Evolutionary conservation across 306 rosid species (phyloP).

Genomic region (Castanopsis chinensis): DNA sequence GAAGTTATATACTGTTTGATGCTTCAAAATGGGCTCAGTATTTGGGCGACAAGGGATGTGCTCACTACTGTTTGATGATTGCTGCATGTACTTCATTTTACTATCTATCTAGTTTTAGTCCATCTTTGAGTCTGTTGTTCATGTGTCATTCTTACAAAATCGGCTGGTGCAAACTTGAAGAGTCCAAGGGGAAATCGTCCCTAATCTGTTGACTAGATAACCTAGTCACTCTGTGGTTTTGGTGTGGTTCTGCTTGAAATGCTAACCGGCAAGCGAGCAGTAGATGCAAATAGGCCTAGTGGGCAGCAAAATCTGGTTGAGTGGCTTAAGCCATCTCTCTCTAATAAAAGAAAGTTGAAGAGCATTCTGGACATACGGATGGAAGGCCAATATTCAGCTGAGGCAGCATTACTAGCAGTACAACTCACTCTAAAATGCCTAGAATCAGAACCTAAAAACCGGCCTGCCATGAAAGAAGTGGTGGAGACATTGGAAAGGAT

Average conservation of each 20-base stretch:
- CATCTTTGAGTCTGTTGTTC: background rate
- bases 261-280: conserved; percentile 63
- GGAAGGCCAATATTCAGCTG: conserved; percentile 69
- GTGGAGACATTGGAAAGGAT: conserved; percentile 52
- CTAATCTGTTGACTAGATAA: background rate
- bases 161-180: background rate
- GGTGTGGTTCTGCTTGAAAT: conserved; percentile 89
- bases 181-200: background rate
- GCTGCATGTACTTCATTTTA: background rate
- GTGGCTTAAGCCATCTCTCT: conserved; percentile 66
- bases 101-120: background rate
- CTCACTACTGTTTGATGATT: conserved; percentile 3
- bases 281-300: conserved; percentile 40
- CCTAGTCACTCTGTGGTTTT: conserved; percentile 35
- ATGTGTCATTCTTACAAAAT: background rate
- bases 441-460: conserved; percentile 47
- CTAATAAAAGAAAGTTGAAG: conserved; percentile 41
- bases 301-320: conserved; percentile 61
- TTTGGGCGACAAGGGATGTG: background rate
- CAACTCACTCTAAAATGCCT: conserved; percentile 62
- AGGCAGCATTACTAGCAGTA: conserved; percentile 50
- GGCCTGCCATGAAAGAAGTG: conserved; percentile 82
- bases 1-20: background rate
- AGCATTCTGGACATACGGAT: conserved; percentile 51
- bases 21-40: background rate